Evolutionary conservation across 495 filamentous ascomycete genomes (phyloP).

Genomic region (Penicillium pancosmium): DNA sequence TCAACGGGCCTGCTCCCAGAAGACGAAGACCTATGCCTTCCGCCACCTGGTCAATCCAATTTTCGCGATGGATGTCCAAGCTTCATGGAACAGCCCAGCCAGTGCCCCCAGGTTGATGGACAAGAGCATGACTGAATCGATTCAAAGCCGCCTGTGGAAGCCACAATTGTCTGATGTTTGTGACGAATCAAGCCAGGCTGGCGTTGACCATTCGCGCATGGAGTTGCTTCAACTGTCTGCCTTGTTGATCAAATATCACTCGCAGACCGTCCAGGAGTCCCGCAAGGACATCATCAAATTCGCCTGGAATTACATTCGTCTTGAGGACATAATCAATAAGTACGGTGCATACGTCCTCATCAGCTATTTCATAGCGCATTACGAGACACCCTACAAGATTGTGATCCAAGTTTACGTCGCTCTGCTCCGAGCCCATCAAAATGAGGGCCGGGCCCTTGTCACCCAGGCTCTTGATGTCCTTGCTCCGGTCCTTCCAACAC

Average conservation of each 20-base stretch:
- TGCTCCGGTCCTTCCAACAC: slow-evolving; percentile 87
- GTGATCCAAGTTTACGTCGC: slow-evolving; percentile 92
- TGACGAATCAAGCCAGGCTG: slow-evolving; percentile 82
- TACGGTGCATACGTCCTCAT: slow-evolving; percentile 97
- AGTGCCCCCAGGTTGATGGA: slow-evolving; percentile 80
- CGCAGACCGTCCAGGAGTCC: slow-evolving; percentile 78
- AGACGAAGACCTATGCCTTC: slow-evolving; percentile 90
- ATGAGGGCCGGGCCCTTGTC: slow-evolving; percentile 88
- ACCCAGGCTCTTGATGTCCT: slow-evolving; percentile 93
- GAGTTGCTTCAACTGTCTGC: slow-evolving; percentile 94
- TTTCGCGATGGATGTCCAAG: slow-evolving; percentile 92
- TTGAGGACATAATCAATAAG: slow-evolving; percentile 99
- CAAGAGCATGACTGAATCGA: slow-evolving; percentile 82
- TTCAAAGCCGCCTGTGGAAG: slow-evolving; percentile 94
- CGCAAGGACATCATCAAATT: slow-evolving; percentile 99
- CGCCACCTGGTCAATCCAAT: slow-evolving; percentile 94
- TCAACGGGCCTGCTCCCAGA: slow-evolving; percentile 73
- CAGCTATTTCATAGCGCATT: slow-evolving; percentile 95
- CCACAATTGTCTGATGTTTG: slow-evolving; percentile 79
- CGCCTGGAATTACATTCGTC: slow-evolving; percentile 95
- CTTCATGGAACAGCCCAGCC: slow-evolving; percentile 48
- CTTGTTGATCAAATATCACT: slow-evolving; percentile 91
- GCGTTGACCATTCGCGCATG: slow-evolving; percentile 94
- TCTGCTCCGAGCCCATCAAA: slow-evolving; percentile 87
- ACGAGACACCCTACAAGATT: slow-evolving; percentile 95